Base-by-base conservation (phyloP, 164 flowering plant genomes). In the Saururus chinensis region DNA sequence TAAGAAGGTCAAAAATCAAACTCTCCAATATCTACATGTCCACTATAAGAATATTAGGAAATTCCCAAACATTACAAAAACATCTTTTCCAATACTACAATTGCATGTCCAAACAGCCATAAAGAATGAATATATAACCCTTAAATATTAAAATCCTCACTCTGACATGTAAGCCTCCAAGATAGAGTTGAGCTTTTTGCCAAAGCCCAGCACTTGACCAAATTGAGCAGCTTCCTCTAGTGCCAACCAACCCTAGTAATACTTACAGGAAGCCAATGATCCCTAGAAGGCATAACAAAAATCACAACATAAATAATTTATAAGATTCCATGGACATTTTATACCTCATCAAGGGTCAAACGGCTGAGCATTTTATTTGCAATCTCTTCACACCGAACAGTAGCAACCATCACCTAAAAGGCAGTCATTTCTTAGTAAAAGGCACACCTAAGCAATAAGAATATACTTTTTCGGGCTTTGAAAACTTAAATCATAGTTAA, bases 301-400 rank as follows among this genome's bases (percentile, higher is more conserved):
- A 23, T 37, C 20, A 40, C 22, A 59, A 59, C 12, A 59, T 20
- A 40, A 59, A 26, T 0, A 19, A 19, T 4, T 22, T 21, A 25
- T 21, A 24, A 5, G 5, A 24, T 7, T 4, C 13, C 7, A 23
- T 16, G 24, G 25, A 56, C 25, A 20, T 20, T 13, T 30, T 30
- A 30, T 76, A 87, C 98, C 98, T 92, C 80, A 75, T 85, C 81
- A 45, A 60, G 69, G 53, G 74, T 41, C 70, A 95, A 87, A 61
- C 45, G 56, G 23, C 76, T 61, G 67, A 70, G 84, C 73, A 84
- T 91, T 54, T 90, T 96, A 72, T 87, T 78, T 48, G 96, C 95
- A 73, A 91, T 95, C 73, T 95, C 99, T 83, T 95, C 99, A 83
- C 99, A 95, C 1, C 97, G 96, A 35, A 95, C 99, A 49, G 97